Conservation (phyloP, 2,329 filamentous ascomycete genomes). For the Colletotrichum noveboracense region DNA sequence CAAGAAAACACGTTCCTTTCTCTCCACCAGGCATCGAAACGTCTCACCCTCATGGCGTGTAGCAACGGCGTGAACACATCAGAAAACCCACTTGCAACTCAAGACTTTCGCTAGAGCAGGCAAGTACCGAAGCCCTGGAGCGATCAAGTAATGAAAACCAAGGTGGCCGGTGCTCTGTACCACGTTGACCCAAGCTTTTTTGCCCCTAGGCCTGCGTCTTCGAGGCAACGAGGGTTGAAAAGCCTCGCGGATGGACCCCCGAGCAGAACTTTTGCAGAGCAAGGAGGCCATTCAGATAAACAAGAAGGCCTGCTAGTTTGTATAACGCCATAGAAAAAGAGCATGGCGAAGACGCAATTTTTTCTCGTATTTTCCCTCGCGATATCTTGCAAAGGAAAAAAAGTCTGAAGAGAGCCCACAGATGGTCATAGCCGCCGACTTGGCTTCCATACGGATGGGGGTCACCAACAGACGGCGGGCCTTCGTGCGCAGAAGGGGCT, state of each 20-base stretch:
- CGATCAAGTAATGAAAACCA: neutral
- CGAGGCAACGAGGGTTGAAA: neutral
- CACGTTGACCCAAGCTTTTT: neutral
- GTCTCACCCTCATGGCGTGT: neutral
- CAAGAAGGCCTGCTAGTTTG: neutral
- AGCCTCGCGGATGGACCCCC: neutral
- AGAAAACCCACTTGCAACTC: neutral
- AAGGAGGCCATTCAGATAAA: neutral
- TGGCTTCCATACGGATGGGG: neutral
- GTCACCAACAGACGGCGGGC: neutral
- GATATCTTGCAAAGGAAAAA: neutral
- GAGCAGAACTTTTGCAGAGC: neutral
- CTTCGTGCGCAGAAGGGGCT: neutral
- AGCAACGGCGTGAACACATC: neutral
- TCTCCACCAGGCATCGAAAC: neutral
- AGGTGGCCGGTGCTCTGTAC: neutral
- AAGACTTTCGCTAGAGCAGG: neutral
- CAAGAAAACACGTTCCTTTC: neutral
- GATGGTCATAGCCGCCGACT: neutral
- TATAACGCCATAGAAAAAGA: conserved; percentile 8
- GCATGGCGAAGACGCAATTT: conserved; percentile 2
- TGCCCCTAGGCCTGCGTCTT: neutral
- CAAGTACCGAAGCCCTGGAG: neutral
- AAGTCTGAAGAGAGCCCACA: neutral
- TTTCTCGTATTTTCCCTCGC: neutral